phyloP scores from a whole-genome alignment of 306 rosid species.

The Biancaea sappan region DNA sequence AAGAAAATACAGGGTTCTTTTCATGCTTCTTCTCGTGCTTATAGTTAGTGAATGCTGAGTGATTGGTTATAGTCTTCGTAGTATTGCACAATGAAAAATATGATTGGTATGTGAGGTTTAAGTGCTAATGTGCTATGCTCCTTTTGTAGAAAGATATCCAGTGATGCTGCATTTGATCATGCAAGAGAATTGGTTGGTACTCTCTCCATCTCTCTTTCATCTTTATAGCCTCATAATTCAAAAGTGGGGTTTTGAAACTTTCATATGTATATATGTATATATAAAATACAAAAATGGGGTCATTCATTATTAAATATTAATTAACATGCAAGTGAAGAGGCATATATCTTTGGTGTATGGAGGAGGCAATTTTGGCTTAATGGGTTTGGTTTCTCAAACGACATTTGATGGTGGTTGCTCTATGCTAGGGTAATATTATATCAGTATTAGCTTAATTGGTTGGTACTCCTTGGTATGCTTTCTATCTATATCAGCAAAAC shows the following conservation, averaged over 20 bases:
- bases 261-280: no score
- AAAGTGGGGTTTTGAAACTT: no score
- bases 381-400: background rate
- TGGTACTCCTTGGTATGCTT: background rate
- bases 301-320: no score
- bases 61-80: background rate
- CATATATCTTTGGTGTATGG: background rate
- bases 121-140: conserved; percentile 25
- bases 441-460: no score
- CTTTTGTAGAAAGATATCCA: conserved; percentile 33
- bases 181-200: background rate
- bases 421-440: background rate
- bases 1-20: conserved; percentile 73
- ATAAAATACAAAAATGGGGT: no score
- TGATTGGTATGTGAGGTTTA: conserved; percentile 16
- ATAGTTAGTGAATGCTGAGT: conserved; percentile 12
- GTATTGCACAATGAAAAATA: no score
- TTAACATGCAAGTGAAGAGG: background rate
- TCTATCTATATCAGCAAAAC: no score
- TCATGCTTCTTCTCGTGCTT: conserved; percentile 1
- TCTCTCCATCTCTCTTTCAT: background rate
- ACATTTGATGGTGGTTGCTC: background rate
- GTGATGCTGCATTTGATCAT: background rate
- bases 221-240: background rate
- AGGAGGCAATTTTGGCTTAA: background rate